Conservation (phyloP, 192 early-diverging fungal genomes). For the Rhizoclosmatium globosum region DNA sequence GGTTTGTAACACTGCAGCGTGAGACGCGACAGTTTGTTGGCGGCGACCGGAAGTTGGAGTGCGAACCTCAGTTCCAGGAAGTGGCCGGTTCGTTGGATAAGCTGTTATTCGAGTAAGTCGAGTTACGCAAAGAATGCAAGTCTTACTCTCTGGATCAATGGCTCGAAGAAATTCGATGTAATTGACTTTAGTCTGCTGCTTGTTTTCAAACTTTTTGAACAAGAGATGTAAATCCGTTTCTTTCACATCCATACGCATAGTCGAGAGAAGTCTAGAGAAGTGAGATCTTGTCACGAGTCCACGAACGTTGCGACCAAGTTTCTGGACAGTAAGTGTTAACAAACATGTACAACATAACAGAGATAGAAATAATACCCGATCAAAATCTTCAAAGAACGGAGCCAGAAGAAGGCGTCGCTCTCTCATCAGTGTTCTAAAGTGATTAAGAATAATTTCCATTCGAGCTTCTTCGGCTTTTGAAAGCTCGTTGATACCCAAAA, state of each 20-base stretch:
- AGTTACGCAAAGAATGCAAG: not conserved
- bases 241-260: conserved; percentile 55
- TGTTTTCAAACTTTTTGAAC: conserved; percentile 60
- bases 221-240: conserved; percentile 61
- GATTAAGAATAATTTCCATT: conserved; percentile 48
- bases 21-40: not conserved
- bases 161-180: conserved; percentile 61
- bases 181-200: conserved; percentile 50
- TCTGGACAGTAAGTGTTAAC: conserved; percentile 25
- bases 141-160: conserved; percentile 60
- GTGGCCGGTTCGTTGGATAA: not conserved
- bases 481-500: conserved; percentile 53
- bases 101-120: conserved; percentile 1
- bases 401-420: conserved; percentile 53
- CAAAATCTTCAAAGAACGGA: conserved; percentile 65
- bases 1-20: conserved; percentile 1
- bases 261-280: conserved; percentile 59
- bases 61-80: not conserved
- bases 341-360: not conserved
- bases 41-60: conserved; percentile 6
- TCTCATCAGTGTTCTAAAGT: conserved; percentile 45
- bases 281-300: conserved; percentile 62
- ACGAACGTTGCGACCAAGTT: conserved; percentile 46
- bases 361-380: conserved; percentile 38
- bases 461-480: conserved; percentile 50